Conservation (phyloP, 352 stramenopile genomes). For the Plasmopara muralis region DNA sequence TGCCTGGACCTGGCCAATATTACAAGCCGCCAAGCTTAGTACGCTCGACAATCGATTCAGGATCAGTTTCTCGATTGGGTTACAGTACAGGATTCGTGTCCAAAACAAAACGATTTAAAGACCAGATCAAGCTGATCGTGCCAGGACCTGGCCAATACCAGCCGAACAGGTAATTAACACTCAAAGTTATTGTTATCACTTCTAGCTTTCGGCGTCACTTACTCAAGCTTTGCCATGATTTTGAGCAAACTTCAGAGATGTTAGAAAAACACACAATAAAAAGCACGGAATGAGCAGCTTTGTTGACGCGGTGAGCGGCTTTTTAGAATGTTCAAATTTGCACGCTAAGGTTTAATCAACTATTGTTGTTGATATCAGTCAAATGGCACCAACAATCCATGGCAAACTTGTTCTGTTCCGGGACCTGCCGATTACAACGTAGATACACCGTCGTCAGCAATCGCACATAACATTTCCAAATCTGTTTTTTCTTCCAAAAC, state of each 20-base stretch:
- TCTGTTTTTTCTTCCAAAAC: conserved; percentile 62
- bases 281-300: conserved; percentile 72
- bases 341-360: neutral
- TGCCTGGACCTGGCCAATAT: conserved; percentile 60
- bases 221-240: conserved; percentile 1
- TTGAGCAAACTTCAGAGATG: conserved; percentile 16
- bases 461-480: conserved; percentile 48
- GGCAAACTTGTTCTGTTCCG: conserved; percentile 15
- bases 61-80: conserved; percentile 63
- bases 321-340: neutral
- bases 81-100: conserved; percentile 77
- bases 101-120: conserved; percentile 65
- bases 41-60: conserved; percentile 51
- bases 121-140: conserved; percentile 36
- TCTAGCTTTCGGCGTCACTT: neutral
- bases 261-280: conserved; percentile 45
- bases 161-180: conserved; percentile 27
- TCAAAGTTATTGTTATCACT: neutral
- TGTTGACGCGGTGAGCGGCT: conserved; percentile 35
- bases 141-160: conserved; percentile 67
- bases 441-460: conserved; percentile 28
- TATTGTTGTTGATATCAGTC: conserved; percentile 11
- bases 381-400: conserved; percentile 31
- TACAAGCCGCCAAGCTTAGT: conserved; percentile 59
- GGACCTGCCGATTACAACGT: conserved; percentile 54